phyloP scores from a whole-genome alignment of 345 rosid genomes.

The Arabis alpina region DNA sequence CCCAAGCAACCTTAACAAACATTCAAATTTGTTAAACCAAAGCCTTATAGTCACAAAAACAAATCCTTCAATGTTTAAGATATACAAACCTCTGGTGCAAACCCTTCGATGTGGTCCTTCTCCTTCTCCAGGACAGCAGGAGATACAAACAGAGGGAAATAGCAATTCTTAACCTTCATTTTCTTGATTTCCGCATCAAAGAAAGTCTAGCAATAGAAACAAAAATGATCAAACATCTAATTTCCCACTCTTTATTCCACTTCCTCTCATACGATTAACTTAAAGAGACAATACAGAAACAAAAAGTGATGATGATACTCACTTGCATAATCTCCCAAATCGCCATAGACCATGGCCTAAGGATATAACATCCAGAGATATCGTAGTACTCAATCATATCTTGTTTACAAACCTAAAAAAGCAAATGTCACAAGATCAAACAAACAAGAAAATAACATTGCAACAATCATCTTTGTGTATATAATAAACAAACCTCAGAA shows the following conservation, averaged over 20 bases:
- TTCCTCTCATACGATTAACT: not conserved
- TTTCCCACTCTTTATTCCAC: not conserved
- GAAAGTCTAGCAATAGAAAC: slow-evolving; percentile 59
- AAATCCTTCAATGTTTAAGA: not conserved
- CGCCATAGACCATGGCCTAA: slow-evolving; percentile 97
- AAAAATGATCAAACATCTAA: not conserved
- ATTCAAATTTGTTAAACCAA: slow-evolving; percentile 17
- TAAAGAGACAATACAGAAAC: not conserved
- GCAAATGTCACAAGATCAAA: not conserved
- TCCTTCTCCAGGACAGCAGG: slow-evolving; percentile 82
- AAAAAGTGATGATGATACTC: slow-evolving; percentile 36
- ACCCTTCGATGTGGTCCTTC: slow-evolving; percentile 94
- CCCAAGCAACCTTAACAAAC: slow-evolving; percentile 90
- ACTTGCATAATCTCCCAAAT: slow-evolving; percentile 97
- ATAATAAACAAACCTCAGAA: slow-evolving; percentile 63
- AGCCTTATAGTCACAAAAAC: not conserved
- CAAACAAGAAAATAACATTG: not conserved
- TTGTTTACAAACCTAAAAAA: slow-evolving; percentile 78
- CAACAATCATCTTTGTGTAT: slow-evolving; percentile 6
- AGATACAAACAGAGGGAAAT: slow-evolving; percentile 97
- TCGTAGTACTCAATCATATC: slow-evolving; percentile 98
- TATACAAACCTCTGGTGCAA: slow-evolving; percentile 87
- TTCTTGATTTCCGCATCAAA: slow-evolving; percentile 92
- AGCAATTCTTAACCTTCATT: slow-evolving; percentile 91
- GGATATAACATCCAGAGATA: slow-evolving; percentile 93